Evolutionary conservation across 2,329 filamentous ascomycete species (phyloP).

Genomic region (Colletotrichum sp.): DNA sequence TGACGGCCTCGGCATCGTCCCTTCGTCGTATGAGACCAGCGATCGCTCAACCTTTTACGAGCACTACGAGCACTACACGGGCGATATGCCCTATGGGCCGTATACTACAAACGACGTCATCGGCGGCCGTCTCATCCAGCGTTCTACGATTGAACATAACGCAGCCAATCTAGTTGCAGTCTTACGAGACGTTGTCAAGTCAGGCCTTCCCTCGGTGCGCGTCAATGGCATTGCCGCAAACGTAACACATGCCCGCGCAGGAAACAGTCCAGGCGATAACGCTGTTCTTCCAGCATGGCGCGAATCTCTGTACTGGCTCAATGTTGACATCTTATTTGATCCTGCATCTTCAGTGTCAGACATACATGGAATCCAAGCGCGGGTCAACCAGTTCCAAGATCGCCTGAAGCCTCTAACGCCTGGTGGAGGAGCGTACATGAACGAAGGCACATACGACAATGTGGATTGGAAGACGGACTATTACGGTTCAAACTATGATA

Average conservation of each 20-base stretch:
- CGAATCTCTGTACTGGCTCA: constrained; percentile 44
- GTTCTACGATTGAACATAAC: neutral
- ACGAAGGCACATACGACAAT: neutral
- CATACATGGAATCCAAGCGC: neutral
- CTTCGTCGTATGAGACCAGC: neutral
- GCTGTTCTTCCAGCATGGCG: constrained; percentile 25
- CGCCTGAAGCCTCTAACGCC: neutral
- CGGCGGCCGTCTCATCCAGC: neutral
- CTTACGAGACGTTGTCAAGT: neutral
- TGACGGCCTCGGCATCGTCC: neutral
- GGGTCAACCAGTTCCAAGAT: neutral
- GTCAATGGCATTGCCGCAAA: constrained; percentile 12
- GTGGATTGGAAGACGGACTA: neutral
- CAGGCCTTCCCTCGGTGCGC: neutral
- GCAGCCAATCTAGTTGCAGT: neutral
- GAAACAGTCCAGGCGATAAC: constrained; percentile 13
- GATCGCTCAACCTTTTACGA: neutral
- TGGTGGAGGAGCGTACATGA: neutral
- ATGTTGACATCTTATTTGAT: neutral
- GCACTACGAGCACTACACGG: constrained; percentile 38
- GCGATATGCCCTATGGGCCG: constrained; percentile 39
- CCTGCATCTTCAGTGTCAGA: neutral
- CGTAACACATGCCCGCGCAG: neutral
- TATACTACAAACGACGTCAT: neutral
- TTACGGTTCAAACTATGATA: constrained; percentile 39